Evolutionary conservation across 2,329 filamentous ascomycete species (phyloP).

Genomic region (Trichoderma oligosporum): DNA sequence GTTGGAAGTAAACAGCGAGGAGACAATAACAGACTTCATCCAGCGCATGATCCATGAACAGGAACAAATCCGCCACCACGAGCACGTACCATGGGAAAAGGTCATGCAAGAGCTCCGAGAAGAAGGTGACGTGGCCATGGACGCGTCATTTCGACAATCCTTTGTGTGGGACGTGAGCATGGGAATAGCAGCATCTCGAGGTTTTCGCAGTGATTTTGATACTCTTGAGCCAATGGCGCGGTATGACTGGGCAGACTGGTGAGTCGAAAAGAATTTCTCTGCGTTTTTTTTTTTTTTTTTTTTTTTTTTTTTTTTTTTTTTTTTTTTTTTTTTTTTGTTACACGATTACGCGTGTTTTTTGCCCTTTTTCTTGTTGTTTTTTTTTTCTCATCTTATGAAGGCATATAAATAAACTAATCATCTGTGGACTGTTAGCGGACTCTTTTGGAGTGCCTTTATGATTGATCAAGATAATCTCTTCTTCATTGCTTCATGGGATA

Average conservation of each 20-base stretch:
- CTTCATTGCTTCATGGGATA: constrained; percentile 40
- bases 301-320: too few relatives aligned
- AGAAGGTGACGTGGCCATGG: constrained; percentile 31
- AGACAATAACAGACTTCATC: constrained; percentile 31
- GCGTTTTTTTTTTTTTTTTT: too few relatives aligned
- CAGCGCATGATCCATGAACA: constrained; percentile 28
- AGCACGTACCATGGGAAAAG: constrained; percentile 36
- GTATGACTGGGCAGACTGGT: constrained; percentile 40
- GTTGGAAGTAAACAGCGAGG: constrained; percentile 25
- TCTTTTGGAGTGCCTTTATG: constrained; percentile 40
- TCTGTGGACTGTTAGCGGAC: constrained; percentile 26
- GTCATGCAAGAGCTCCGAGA: constrained; percentile 32
- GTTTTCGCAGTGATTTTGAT: constrained; percentile 23
- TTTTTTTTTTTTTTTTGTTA: not conserved
- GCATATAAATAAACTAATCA: not conserved
- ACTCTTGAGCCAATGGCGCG: constrained; percentile 31
- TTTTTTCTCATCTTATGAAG: too few relatives aligned
- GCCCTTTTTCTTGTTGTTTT: too few relatives aligned
- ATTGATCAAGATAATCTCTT: constrained; percentile 32
- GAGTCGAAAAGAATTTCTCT: constrained; percentile 20
- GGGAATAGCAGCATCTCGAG: constrained; percentile 25
- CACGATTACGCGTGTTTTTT: not conserved
- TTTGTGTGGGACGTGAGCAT: constrained; percentile 40
- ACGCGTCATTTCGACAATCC: constrained; percentile 36
- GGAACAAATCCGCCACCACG: constrained; percentile 26